Evolutionary conservation across 108 stramenopile species (phyloP).

Genomic region (Skeletonema grethae): DNA sequence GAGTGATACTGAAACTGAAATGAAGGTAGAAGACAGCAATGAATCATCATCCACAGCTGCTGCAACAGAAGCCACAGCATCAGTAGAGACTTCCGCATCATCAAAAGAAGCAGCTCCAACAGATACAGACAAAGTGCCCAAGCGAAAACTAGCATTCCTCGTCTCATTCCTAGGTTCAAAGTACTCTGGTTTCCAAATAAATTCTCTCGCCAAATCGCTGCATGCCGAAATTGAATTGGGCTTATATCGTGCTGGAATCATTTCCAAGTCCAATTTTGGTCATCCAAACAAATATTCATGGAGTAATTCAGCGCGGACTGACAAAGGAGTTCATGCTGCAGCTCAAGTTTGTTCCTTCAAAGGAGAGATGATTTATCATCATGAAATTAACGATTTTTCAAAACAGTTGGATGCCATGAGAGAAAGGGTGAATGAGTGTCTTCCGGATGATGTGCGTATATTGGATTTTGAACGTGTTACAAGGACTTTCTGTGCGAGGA

Average conservation of each 20-base stretch:
- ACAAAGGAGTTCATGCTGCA: constrained; percentile 94
- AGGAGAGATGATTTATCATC: constrained; percentile 59
- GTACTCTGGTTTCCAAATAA: constrained; percentile 94
- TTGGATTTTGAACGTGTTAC: constrained; percentile 83
- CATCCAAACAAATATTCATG: constrained; percentile 91
- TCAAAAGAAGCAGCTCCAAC: background rate
- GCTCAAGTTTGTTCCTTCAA: constrained; percentile 91
- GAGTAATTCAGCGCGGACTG: constrained; percentile 95
- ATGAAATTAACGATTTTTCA: constrained; percentile 26
- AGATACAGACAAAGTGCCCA: constrained; percentile 21
- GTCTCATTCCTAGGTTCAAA: constrained; percentile 72
- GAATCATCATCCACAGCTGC: background rate
- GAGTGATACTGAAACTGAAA: background rate
- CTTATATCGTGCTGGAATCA: constrained; percentile 69
- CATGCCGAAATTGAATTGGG: constrained; percentile 94
- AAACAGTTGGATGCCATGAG: constrained; percentile 59
- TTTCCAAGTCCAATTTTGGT: constrained; percentile 83
- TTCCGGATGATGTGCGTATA: constrained; percentile 89
- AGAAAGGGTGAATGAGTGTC: constrained; percentile 65
- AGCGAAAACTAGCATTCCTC: constrained; percentile 71
- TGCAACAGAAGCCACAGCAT: background rate
- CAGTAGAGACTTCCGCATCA: background rate
- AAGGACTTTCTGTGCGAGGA: constrained; percentile 91
- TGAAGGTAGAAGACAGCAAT: background rate
- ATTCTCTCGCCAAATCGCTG: constrained; percentile 71